Evolutionary conservation across 169 alveolate genomes (phyloP).

Genomic region (Cystoisospora suis): DNA sequence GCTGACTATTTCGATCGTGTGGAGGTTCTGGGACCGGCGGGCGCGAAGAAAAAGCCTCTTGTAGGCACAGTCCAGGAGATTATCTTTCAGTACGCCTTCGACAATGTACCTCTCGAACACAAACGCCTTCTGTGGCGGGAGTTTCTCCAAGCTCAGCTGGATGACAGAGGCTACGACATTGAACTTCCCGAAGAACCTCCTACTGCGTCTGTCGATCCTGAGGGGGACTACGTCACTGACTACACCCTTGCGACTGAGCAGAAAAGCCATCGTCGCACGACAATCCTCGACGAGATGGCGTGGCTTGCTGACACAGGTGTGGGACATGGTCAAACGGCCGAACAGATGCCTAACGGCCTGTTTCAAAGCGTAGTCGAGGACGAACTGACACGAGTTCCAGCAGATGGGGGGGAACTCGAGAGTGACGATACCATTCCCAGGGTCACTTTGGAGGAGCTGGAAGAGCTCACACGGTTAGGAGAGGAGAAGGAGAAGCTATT

Average conservation of each 20-base stretch:
- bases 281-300: too few species aligned
- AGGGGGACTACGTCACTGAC: too few species aligned
- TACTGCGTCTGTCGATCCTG: too few species aligned
- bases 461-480: background rate
- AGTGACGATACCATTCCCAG: too few species aligned
- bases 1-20: background rate
- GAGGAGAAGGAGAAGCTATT: background rate
- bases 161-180: constrained; percentile 7
- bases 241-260: too few species aligned
- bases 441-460: background rate
- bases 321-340: too few species aligned
- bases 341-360: background rate
- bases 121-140: constrained; percentile 5
- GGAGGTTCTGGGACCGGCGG: background rate
- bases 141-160: constrained; percentile 1
- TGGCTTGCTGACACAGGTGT: too few species aligned
- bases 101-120: constrained; percentile 6
- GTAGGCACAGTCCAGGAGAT: background rate
- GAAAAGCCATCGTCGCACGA: too few species aligned
- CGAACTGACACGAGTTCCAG: too few species aligned
- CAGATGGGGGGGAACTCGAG: too few species aligned
- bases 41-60: background rate
- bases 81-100: constrained; percentile 7
- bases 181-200: background rate
- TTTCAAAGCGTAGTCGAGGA: background rate